These are phyloP conservation scores for Laetiporus sulphureus DNA, from an alignment of 1,284 basidiomycete genomes.

Conservation along the genomic window DNA sequence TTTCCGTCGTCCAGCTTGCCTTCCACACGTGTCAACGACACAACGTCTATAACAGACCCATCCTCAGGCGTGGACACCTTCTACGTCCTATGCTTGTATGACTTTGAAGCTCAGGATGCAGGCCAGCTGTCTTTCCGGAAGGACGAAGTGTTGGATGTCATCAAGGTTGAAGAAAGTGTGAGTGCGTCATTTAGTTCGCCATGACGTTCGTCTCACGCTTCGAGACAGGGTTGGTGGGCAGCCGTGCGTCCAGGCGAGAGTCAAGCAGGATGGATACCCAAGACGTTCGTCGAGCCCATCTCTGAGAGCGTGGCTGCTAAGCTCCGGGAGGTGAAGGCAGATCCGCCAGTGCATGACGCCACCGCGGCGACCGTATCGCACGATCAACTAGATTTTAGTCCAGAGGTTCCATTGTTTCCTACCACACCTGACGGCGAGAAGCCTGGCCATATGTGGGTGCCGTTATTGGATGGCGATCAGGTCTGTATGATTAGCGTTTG, in stretches of 20 bases:
- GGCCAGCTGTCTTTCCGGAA: conserved; percentile 56
- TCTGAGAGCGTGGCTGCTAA: conserved; percentile 23
- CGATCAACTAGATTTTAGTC: neutral
- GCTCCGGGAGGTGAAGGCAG: conserved; percentile 31
- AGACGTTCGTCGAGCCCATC: conserved; percentile 26
- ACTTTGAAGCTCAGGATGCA: conserved; percentile 55
- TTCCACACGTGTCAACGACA: conserved; percentile 19
- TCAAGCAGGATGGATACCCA: conserved; percentile 66
- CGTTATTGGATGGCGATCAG: conserved; percentile 8
- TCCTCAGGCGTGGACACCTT: conserved; percentile 24
- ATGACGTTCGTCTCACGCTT: too few relatives aligned
- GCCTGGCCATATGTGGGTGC: conserved; percentile 6
- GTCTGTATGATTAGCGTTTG: neutral
- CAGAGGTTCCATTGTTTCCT: conserved; percentile 1
- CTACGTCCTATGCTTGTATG: conserved; percentile 58
- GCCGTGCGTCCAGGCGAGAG: conserved; percentile 51
- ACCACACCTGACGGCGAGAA: conserved; percentile 1
- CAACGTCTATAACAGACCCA: conserved; percentile 19
- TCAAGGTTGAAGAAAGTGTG: conserved; percentile 55
- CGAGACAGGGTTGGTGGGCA: conserved; percentile 70
- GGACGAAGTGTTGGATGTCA: conserved; percentile 60
- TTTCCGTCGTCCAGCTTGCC: conserved; percentile 18
- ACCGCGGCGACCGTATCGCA: neutral
- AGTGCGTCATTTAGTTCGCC: conserved; percentile 1
- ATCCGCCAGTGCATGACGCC: conserved; percentile 39